Conservation (phyloP, 495 filamentous ascomycete genomes). For the Penicillium turbatum region DNA sequence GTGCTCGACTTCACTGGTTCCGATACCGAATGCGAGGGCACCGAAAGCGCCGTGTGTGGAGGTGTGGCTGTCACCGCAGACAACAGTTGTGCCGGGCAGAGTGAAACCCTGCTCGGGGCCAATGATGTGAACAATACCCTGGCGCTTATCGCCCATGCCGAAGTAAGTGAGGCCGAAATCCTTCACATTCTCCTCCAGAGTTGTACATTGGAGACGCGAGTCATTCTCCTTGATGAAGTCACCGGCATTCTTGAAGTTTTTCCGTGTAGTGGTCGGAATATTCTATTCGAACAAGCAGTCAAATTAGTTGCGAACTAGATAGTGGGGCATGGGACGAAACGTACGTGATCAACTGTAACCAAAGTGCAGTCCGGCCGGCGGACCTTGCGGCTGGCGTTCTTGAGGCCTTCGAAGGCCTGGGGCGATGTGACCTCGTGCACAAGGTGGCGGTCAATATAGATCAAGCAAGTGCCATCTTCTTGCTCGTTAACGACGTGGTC, state of each 20-base stretch:
- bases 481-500: slow-evolving; percentile 92
- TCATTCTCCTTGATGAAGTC: slow-evolving; percentile 91
- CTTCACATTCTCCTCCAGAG: slow-evolving; percentile 95
- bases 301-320: not conserved
- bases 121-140: slow-evolving; percentile 98
- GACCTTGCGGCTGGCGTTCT: slow-evolving; percentile 79
- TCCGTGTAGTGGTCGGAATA: slow-evolving; percentile 82
- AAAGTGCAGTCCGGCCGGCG: slow-evolving; percentile 94
- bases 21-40: slow-evolving; percentile 92
- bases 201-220: slow-evolving; percentile 88
- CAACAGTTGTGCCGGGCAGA: slow-evolving; percentile 92
- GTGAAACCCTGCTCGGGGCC: slow-evolving; percentile 99
- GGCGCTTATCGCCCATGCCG: slow-evolving; percentile 89
- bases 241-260: slow-evolving; percentile 79
- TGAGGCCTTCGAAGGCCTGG: slow-evolving; percentile 95
- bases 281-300: slow-evolving; percentile 61
- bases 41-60: slow-evolving; percentile 98
- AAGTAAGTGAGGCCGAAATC: slow-evolving; percentile 97
- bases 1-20: slow-evolving; percentile 97
- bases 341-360: slow-evolving; percentile 94
- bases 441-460: slow-evolving; percentile 95
- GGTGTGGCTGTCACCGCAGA: slow-evolving; percentile 96
- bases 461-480: slow-evolving; percentile 82
- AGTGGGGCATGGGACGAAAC: slow-evolving; percentile 24
- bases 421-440: slow-evolving; percentile 98